Evolutionary conservation across 2,329 filamentous ascomycete species (phyloP).

Genomic region (Sphaerulina vaccinii): DNA sequence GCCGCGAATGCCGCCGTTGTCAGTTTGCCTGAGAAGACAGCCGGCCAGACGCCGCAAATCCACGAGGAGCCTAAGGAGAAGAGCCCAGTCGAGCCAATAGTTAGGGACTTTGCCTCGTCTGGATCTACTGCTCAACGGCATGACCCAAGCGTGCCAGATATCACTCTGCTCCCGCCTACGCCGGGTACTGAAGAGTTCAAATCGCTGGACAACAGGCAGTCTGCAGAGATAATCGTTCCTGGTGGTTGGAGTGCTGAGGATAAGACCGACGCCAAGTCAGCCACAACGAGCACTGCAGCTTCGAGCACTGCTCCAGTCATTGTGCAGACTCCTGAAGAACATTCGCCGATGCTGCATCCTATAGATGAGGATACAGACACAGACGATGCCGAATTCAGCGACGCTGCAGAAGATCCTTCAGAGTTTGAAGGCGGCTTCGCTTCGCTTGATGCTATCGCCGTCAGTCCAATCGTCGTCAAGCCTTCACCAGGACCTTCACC

Average conservation of each 20-base stretch:
- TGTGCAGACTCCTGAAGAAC: conserved; percentile 15
- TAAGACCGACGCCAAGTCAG: conserved; percentile 16
- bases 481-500: conserved; percentile 10
- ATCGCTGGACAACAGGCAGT: conserved; percentile 24
- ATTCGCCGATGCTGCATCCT: conserved; percentile 19
- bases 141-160: conserved; percentile 29
- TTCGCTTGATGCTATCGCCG: conserved; percentile 70
- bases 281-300: conserved; percentile 4
- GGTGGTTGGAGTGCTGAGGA: conserved; percentile 30
- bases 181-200: conserved; percentile 34
- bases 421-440: conserved; percentile 67
- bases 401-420: conserved; percentile 71
- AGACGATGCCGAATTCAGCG: conserved; percentile 67
- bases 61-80: conserved; percentile 8
- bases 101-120: conserved; percentile 27
- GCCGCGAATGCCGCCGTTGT: conserved; percentile 8
- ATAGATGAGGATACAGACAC: conserved; percentile 33
- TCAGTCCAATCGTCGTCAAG: conserved; percentile 50
- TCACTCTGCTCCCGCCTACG: conserved; percentile 39
- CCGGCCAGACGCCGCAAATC: conserved; percentile 6
- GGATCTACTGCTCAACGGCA: conserved; percentile 12
- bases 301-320: conserved; percentile 17
- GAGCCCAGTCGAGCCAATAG: conserved; percentile 17
- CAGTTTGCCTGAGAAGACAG: conserved; percentile 16
- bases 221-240: conserved; percentile 30